Evolutionary conservation across 108 stramenopile species (phyloP).

Genomic region (Hondaea fermentalgiana): DNA sequence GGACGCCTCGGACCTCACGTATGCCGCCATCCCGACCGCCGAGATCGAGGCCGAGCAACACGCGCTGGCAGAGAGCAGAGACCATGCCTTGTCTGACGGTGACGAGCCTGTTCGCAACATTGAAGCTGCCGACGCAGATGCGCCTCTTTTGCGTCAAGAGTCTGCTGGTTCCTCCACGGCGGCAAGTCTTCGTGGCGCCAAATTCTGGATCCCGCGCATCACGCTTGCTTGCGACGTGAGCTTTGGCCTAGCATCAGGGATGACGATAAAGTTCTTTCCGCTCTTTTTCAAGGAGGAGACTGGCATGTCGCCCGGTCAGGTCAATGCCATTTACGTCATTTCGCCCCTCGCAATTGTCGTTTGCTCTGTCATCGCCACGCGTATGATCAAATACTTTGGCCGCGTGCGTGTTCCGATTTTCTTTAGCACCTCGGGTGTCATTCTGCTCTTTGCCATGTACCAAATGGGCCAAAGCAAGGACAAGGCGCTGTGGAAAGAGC

Average conservation of each 20-base stretch:
- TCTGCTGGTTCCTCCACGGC: not conserved
- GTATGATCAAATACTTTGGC: constrained; percentile 31
- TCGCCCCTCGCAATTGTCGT: constrained; percentile 40
- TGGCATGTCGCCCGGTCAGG: constrained; percentile 44
- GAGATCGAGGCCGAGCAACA: not conserved
- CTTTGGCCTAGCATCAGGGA: constrained; percentile 52
- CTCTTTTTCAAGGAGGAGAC: constrained; percentile 56
- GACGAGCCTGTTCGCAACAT: not conserved
- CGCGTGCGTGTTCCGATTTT: constrained; percentile 29
- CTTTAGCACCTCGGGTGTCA: not conserved
- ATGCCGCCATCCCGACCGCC: not conserved
- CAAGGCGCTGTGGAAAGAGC: not conserved
- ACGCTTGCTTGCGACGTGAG: not conserved
- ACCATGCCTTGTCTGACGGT: not conserved
- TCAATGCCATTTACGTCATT: constrained; percentile 49
- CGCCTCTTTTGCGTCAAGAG: no score
- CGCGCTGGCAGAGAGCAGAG: not conserved
- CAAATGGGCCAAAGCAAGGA: not conserved
- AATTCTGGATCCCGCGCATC: constrained; percentile 6
- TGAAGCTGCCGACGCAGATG: no score
- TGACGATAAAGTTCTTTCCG: constrained; percentile 64
- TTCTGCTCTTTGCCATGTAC: not conserved
- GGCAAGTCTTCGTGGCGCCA: not conserved
- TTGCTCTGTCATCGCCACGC: constrained; percentile 35
- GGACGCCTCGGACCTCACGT: not conserved